Evolutionary conservation across 176 grass and related monocot genomes (phyloP).

Genomic region (Zea mays): Zm-B73-REFERENCE-NAM-5.0 NC_050100.1:160189501-160190000

Average conservation of each 20-base stretch:
- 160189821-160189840: no score
- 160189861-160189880: no score
- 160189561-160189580: slow-evolving; percentile 30
- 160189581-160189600: slow-evolving; percentile 30
- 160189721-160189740: not conserved
- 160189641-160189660: slow-evolving; percentile 39
- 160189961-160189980: no score
- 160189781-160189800: no score
- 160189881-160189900: no score
- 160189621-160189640: slow-evolving; percentile 37
- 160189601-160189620: slow-evolving; percentile 40
- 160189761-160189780: not conserved
- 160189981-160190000: no score
- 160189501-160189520: not conserved
- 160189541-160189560: slow-evolving; percentile 44
- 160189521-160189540: slow-evolving; percentile 2
- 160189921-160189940: no score
- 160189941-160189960: no score
- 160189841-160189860: no score
- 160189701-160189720: not conserved
- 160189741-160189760: not conserved
- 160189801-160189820: no score
- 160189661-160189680: slow-evolving; percentile 31
- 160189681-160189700: slow-evolving; percentile 18
- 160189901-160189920: no score